A percentile compares a stretch with the other conserved stretches of the same genome.
Evolutionary conservation across 176 grass and related monocot genomes (phyloP).

Genomic region (Calamus simplicifolius): DNA sequence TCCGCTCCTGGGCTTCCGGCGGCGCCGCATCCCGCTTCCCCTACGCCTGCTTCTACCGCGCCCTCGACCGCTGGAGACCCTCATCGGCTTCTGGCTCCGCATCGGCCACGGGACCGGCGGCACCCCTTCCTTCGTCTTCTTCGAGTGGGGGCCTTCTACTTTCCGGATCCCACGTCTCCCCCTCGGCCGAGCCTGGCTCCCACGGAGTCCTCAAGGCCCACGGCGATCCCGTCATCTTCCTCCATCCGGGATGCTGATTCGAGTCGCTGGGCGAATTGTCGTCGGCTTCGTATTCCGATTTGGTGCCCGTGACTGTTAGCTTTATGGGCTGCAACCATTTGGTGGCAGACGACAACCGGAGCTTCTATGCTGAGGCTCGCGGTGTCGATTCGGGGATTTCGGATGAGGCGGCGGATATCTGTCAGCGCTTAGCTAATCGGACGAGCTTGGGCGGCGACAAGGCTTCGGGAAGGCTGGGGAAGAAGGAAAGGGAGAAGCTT

Average conservation of each 20-base stretch:
- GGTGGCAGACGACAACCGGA: constrained; percentile 28
- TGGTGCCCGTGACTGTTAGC: constrained; percentile 39
- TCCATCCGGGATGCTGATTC: not conserved
- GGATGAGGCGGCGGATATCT: constrained; percentile 35
- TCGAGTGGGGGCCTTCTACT: constrained; percentile 63
- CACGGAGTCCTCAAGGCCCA: constrained; percentile 25
- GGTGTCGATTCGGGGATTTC: not conserved
- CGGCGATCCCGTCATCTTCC: constrained; percentile 35
- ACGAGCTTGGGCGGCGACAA: constrained; percentile 31
- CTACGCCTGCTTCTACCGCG: constrained; percentile 30
- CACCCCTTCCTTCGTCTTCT: constrained; percentile 28
- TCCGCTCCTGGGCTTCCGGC: not conserved
- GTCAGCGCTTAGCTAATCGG: constrained; percentile 52
- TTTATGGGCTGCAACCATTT: constrained; percentile 52
- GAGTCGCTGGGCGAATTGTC: not conserved
- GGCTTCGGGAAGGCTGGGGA: constrained; percentile 26
- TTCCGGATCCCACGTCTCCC: constrained; percentile 32
- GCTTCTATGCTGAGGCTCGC: constrained; percentile 2
- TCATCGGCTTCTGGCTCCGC: constrained; percentile 48
- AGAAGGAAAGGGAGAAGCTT: constrained; percentile 26
- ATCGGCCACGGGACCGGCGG: constrained; percentile 10
- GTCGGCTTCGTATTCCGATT: not conserved
- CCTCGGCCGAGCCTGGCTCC: constrained; percentile 1
- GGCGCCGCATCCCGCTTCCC: constrained; percentile 19
- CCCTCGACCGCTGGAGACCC: constrained; percentile 1